Evolutionary conservation across 176 grass and related monocot genomes (phyloP), one percentile per base, ranked within the genome.

Genomic region (Bolboschoenus planiculmis): DNA sequence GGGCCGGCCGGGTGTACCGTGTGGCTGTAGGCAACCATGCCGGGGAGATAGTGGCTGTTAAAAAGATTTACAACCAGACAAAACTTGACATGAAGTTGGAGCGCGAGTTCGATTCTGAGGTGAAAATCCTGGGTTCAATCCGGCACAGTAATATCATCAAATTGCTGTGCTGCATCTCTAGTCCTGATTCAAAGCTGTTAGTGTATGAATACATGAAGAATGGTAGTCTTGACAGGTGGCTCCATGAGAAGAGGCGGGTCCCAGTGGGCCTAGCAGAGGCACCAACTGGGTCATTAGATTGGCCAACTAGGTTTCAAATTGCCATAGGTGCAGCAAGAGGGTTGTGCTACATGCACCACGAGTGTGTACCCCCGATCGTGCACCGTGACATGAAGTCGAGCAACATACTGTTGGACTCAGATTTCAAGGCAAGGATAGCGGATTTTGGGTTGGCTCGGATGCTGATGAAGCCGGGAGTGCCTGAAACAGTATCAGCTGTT

Each of bases 151-250:
- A 97, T 84, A 91, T 97, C 37, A 90, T 97, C 46, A 91, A 84
- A 86, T 86, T 97, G 5, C 73, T 91, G 7, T 94, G 95, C 73
- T 93, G 81, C 79, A 66, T 97, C 66, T 94, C 92, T 21, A 74
- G 79, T 62, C 36, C 39, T 7, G 87, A 94, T 36, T 55, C 88
- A 57, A 97, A 90, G 90, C 88, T 97, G 15, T 82, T 97, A 8
- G 95, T 94, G 75, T 97, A 94, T 80, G 92, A 94, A 77, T 97
- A 92, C 90, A 90, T 97, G 90, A 86, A 73, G 13, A 89, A 94
- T 54, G 87, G 88, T 23, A 94, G 92, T 87, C 67, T 97, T 51
- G 92, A 94, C 78, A 56, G 2, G 74, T 97, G 92, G 92, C 87
- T 97, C 57, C 92, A 97, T 65, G 54, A 80, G 63, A 56, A 40